Evolutionary conservation across 140 eudicot species (phyloP), one percentile per base, ranked within the genome.

Genomic region (Eryngium alpinum): DNA sequence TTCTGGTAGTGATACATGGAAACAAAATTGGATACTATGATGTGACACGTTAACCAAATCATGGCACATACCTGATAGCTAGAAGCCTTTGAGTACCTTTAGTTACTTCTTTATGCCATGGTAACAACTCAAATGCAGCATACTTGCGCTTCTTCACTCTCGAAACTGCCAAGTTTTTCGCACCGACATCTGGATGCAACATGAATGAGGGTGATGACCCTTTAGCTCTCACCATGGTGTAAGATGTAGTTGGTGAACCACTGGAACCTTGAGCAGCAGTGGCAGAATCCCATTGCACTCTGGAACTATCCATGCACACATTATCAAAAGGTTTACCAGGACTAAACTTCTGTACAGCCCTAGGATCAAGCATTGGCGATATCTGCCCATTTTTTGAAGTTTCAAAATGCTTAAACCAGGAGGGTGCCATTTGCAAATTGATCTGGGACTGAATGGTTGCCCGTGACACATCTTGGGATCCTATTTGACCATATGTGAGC

Each of bases 91-190:
- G 73, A 72, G 70, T 77, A 74, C 83, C 87, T 75, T 82, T 81
- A 29, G 86, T 75, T 81, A 88, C 89, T 87, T 83, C 97, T 87
- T 87, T 85, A 82, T 89, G 80, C 93, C 94, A 89, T 24, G 94
- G 90, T 57, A 83, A 63, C 84, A 79, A 59, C 75, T 86, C 87
- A 78, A 78, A 75, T 28, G 84, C 80, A 62, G 87, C 79, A 78
- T 28, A 27, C 80, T 91, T 93, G 32, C 97, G 90, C 86, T 93
- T 93, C 86, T 86, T 93, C 34, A 91, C 77, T 27, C 83, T 87
- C 49, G 77, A 76, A 81, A 69, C 79, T 19, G 77, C 80, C 82
- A 51, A 77, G 43, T 70, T 83, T 75, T 87, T 84, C 34, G 75
- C 67, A 74, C 73, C 75, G 67, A 44, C 81, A 67, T 85, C 79